Evolutionary conservation across 2,329 filamentous ascomycete genomes (phyloP).

Genomic region (Emergomyces orientalis): DNA sequence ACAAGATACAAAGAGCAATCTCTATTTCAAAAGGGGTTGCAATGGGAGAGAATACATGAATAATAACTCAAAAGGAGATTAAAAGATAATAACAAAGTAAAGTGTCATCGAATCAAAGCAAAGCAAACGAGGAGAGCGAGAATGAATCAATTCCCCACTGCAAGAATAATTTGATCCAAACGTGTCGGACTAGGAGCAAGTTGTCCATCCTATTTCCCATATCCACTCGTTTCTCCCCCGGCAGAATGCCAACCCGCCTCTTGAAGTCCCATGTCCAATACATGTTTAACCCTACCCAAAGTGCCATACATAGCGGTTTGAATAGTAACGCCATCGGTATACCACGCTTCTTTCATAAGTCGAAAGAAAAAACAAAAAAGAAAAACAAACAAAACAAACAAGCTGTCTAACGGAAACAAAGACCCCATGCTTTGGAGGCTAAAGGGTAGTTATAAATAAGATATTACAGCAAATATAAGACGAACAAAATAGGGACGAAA

Average conservation of each 20-base stretch:
- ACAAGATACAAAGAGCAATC: constrained; percentile 5
- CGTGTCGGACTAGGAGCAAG: not conserved
- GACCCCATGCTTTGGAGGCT: not conserved
- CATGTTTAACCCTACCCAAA: not conserved
- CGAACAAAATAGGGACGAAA: not conserved
- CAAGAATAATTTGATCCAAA: not conserved
- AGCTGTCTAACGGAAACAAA: not conserved
- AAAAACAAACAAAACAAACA: not conserved
- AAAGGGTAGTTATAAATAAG: not conserved
- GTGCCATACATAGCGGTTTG: not conserved
- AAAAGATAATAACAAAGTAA: not conserved
- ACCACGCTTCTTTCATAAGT: not conserved
- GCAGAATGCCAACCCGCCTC: not conserved
- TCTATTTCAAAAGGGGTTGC: not conserved
- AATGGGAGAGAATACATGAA: constrained; percentile 1
- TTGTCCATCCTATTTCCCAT: not conserved
- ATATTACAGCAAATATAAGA: not conserved
- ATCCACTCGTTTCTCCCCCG: not conserved
- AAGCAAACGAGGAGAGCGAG: not conserved
- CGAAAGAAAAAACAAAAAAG: not conserved
- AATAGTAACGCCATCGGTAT: not conserved
- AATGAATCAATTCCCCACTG: not conserved
- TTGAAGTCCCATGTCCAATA: not conserved
- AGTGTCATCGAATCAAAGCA: not conserved
- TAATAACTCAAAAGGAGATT: not conserved